Base-by-base conservation (phyloP, 2,329 filamentous ascomycete genomes). In the Ceratocystis huliohia region DNA sequence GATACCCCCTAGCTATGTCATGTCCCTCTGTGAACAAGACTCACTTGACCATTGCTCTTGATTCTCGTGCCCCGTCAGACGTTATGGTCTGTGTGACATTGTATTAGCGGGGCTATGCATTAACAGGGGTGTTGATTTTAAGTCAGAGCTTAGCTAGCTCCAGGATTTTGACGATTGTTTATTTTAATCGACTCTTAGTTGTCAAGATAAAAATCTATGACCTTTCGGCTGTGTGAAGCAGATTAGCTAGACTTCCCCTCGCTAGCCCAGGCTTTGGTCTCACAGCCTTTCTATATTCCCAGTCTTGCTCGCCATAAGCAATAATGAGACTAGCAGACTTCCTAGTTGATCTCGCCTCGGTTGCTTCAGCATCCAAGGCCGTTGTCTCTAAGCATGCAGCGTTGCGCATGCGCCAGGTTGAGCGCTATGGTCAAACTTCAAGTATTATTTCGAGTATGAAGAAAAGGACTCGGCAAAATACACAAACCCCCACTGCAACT, bases 321-420 rank as follows among this genome's bases (percentile, higher is more conserved):
- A 41, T n/a, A 20, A 85, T 85, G 83, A 78, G 82, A 74, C 78
- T 84, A 80, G 83, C 82, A 77, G 86, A 83, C 77, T 84, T 81
- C 73, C 77, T 80, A 69, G 78, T 91, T 73, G 89, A 92, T 77
- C 78, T 88, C 71, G 84, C 86, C 70, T 83, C 86, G 68, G 79
- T 92, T 70, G 80, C 88, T 74, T 84, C 82, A 78, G 88, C 85
- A 73, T 87, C 88, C 63, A 83, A 85, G 68, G 82, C 82, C 44
- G 81, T 92, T 68, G 87, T 86, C 62, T 75, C 80, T 62, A 85
- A 82, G 74, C 85, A 87, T 74, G 73, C 83, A 62, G 82, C 82
- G 67, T 76, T 87, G 64, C 79, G 84, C 69, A 73, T 78, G 66
- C 77, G 79, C 56, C 83, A 85, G 74, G 73, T 83, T 65, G 80